These are phyloP conservation scores for Rhododendron mucronatum DNA, from an alignment of 148 eudicot genomes.

Conservation along the genomic window DNA sequence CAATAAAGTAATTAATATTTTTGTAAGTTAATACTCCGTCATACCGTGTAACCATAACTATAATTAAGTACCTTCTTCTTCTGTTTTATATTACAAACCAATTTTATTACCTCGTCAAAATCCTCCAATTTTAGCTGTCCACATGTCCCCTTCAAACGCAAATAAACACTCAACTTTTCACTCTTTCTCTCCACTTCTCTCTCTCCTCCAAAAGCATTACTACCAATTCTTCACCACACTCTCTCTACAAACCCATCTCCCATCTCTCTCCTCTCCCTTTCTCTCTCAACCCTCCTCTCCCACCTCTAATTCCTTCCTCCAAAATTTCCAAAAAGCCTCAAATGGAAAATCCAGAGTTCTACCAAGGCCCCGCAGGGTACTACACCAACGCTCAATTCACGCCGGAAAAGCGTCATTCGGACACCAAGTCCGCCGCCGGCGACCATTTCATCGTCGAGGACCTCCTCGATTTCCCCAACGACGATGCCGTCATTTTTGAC, in stretches of 20 bases:
- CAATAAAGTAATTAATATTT: background rate
- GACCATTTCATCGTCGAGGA: slow-evolving; percentile 74
- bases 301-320: background rate
- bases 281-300: background rate
- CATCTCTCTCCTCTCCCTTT: background rate
- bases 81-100: slow-evolving; percentile 5
- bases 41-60: background rate
- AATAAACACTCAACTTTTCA: slow-evolving; percentile 36
- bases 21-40: background rate
- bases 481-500: slow-evolving; percentile 32
- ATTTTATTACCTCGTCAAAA: slow-evolving; percentile 25
- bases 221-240: slow-evolving; percentile 5
- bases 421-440: slow-evolving; percentile 18
- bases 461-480: slow-evolving; percentile 73
- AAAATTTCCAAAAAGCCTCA: background rate
- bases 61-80: no score
- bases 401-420: slow-evolving; percentile 27
- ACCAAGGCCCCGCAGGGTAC: slow-evolving; percentile 13
- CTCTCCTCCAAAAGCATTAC: slow-evolving; percentile 17
- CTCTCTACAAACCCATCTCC: background rate
- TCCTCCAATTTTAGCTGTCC: slow-evolving; percentile 30
- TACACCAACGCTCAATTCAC: slow-evolving; percentile 26
- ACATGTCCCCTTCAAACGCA: slow-evolving; percentile 45
- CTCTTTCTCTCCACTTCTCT: slow-evolving; percentile 22
- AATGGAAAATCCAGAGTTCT: slow-evolving; percentile 28